These are phyloP conservation scores for Mycena metata DNA, from an alignment of 768 basidiomycete species.

Conservation along the genomic window DNA sequence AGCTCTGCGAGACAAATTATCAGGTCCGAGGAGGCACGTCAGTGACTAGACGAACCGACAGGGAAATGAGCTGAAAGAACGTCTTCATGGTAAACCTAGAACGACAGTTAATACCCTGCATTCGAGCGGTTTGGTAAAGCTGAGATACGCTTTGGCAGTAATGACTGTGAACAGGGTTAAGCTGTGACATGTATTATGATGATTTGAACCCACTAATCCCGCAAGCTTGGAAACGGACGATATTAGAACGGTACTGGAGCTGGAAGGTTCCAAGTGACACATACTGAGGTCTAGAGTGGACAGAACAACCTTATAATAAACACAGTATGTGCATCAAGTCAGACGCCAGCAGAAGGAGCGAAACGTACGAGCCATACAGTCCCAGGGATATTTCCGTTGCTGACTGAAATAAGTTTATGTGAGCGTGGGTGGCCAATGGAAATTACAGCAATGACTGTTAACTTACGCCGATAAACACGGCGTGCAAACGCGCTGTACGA, in stretches of 20 bases:
- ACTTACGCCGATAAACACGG: constrained; percentile 64
- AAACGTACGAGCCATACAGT: constrained; percentile 63
- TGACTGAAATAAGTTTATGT: constrained; percentile 49
- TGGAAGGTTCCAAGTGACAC: constrained; percentile 30
- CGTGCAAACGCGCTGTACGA: constrained; percentile 60
- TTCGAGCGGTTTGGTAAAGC: neutral
- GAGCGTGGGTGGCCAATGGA: neutral
- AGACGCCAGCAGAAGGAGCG: constrained; percentile 1
- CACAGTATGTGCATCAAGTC: constrained; percentile 38
- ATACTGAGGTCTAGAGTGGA: constrained; percentile 64
- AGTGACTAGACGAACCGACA: neutral
- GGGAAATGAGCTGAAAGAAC: constrained; percentile 49
- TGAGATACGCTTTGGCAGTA: constrained; percentile 62
- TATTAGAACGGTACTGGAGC: constrained; percentile 15
- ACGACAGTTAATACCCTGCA: constrained; percentile 12
- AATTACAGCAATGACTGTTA: neutral
- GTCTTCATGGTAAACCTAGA: constrained; percentile 56
- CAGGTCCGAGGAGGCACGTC: neutral
- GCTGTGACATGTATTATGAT: neutral
- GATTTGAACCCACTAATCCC: constrained; percentile 50
- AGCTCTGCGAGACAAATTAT: constrained; percentile 49
- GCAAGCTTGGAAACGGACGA: constrained; percentile 44
- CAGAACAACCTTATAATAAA: constrained; percentile 46
- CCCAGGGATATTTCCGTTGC: constrained; percentile 57
- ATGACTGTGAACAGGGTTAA: constrained; percentile 54